Base-by-base conservation (phyloP, 2,329 filamentous ascomycete species). In the Ophiostoma montium region DNA sequence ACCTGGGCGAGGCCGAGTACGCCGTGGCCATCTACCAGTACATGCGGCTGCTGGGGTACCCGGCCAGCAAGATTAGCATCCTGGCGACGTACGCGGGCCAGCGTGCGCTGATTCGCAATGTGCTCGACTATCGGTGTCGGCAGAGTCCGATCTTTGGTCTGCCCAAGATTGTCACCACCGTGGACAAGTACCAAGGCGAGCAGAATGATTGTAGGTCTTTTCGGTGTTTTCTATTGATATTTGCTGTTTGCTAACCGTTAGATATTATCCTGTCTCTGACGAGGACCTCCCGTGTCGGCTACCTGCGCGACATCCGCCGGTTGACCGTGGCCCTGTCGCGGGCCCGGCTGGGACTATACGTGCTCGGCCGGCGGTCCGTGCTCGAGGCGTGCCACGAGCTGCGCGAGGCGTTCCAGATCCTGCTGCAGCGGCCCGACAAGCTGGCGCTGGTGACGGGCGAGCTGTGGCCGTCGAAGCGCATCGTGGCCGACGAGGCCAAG, bases 101-200 rank as follows among this genome's bases (percentile, higher is more conserved):
- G 63, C 75, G 82, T 52, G 87, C 89, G 31, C 70, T 98, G 58
- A 86, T 98, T 53, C 82, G 76, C 58, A 90, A 98, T 63, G 87
- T 98, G 3, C 67, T 98, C 47, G 70, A 69, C 13, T 86, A 94
- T 61, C 76, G 92, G 51, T 98, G 92, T 64, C 82, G 80, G 35
- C 83, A 78, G 58, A 94, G 88, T 58, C 69, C 80, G 2, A 69
- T 96, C 18, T 98, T 98, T 65, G 89, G 90, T 9, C 69, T 95
- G 64, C 92, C 92, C 16, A 84, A 82, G 64, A 82, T 84, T 48
- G 86, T 98, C 27, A 89, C 86, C 3, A 98, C 94, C 5, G 90
- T 98, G 54, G 92, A 98, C 69, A 95, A 95, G 64, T 98, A 96
- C 61, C 92, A 98, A 69, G 94, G 92, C 63, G 92, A 98, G 70